A percentile compares a stretch with the other conserved stretches of the same genome.
Evolutionary conservation across 2,329 filamentous ascomycete genomes (phyloP).

Genomic region (Phaeosphaeria sp.): DNA sequence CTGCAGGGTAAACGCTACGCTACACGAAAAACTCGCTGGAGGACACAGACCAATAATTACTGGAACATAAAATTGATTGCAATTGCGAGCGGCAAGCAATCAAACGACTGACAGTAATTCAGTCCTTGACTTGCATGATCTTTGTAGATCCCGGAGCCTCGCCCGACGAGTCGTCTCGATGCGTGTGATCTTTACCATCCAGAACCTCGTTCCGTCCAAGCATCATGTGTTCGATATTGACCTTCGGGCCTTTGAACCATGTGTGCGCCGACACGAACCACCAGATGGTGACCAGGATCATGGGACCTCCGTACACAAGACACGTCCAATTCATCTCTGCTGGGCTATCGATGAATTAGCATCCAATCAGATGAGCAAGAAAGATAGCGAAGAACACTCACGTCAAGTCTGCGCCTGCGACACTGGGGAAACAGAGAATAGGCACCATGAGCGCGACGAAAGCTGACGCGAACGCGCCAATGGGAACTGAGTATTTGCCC

Average conservation of each 20-base stretch:
- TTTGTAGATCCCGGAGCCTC: constrained; percentile 4
- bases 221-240: constrained; percentile 68
- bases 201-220: constrained; percentile 49
- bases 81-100: background rate
- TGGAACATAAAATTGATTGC: background rate
- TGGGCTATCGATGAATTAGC: constrained; percentile 40
- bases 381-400: constrained; percentile 29
- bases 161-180: constrained; percentile 12
- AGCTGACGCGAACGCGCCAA: constrained; percentile 62
- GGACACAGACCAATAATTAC: background rate
- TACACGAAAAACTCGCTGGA: constrained; percentile 3
- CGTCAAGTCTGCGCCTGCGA: constrained; percentile 63
- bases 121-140: background rate
- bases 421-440: constrained; percentile 69
- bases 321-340: constrained; percentile 73
- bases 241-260: constrained; percentile 75
- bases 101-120: background rate
- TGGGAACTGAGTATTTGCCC: constrained; percentile 64
- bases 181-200: constrained; percentile 36
- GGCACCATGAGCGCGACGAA: constrained; percentile 74
- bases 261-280: constrained; percentile 68
- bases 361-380: background rate
- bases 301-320: constrained; percentile 70
- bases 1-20: constrained; percentile 12
- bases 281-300: constrained; percentile 66